Conservation (phyloP, 768 basidiomycete genomes). For the Kwoniella sp. region DNA sequence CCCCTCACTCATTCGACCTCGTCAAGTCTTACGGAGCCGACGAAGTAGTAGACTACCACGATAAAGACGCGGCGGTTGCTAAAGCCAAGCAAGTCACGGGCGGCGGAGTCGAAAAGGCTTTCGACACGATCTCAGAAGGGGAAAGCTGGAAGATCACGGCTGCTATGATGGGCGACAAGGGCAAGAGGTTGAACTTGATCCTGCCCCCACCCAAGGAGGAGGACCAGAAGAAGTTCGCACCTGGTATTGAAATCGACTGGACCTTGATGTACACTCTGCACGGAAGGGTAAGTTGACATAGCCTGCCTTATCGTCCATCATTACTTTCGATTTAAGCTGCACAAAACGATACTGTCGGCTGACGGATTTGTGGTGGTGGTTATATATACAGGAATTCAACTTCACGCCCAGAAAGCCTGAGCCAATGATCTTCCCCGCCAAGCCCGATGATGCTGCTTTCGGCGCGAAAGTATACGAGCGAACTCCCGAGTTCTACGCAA, state of each 20-base stretch:
- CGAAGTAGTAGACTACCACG: slow-evolving; percentile 58
- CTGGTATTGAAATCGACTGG: slow-evolving; percentile 25
- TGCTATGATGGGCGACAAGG: slow-evolving; percentile 22
- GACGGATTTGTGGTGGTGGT: no score
- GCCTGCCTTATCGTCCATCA: background rate
- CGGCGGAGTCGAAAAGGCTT: slow-evolving; percentile 29
- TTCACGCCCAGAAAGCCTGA: slow-evolving; percentile 20
- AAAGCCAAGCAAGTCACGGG: slow-evolving; percentile 36
- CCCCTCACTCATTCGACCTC: slow-evolving; percentile 54
- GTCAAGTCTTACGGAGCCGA: slow-evolving; percentile 57
- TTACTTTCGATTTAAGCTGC: no score
- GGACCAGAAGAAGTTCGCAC: slow-evolving; percentile 21
- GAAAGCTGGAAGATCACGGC: slow-evolving; percentile 35
- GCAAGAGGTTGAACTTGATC: slow-evolving; percentile 34
- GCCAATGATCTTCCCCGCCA: slow-evolving; percentile 15
- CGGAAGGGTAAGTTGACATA: slow-evolving; percentile 30
- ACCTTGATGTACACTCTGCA: slow-evolving; percentile 43
- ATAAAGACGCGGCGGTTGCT: slow-evolving; percentile 24
- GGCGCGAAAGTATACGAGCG: slow-evolving; percentile 22
- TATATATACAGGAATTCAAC: slow-evolving; percentile 36
- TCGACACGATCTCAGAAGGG: slow-evolving; percentile 41
- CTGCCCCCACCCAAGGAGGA: slow-evolving; percentile 24
- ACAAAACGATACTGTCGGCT: no score
- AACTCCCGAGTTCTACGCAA: slow-evolving; percentile 32
- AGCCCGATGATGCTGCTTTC: slow-evolving; percentile 26